phyloP scores from a whole-genome alignment of 345 rosid genomes.

The Corchorus olitorius region DNA sequence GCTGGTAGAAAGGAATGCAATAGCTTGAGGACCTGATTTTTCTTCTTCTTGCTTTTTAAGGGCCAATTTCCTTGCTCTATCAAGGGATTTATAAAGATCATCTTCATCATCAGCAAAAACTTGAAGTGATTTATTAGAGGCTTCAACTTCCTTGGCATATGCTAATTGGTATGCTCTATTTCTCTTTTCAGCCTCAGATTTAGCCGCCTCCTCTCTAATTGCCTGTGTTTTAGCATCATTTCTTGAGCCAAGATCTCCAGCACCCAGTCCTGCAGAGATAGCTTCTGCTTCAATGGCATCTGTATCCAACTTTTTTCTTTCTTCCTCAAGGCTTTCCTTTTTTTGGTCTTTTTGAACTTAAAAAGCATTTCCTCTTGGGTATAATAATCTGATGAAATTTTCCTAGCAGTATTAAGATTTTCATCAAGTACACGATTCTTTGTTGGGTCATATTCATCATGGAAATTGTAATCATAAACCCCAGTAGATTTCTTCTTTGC shows the following conservation, averaged over 20 bases:
- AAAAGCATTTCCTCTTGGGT: conserved; percentile 81
- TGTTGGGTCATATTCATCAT: conserved; percentile 30
- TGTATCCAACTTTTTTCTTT: conserved; percentile 89
- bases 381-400: conserved; percentile 75
- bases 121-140: conserved; percentile 66
- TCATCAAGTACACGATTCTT: conserved; percentile 48
- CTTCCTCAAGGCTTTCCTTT: conserved; percentile 79
- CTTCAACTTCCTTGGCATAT: conserved; percentile 83
- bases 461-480: conserved; percentile 71
- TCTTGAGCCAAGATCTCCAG: conserved; percentile 93
- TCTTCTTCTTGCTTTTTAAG: conserved; percentile 62
- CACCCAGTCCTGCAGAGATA: conserved; percentile 74
- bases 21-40: conserved; percentile 67
- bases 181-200: conserved; percentile 74
- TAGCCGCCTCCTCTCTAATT: conserved; percentile 74
- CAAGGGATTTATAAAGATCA: conserved; percentile 76
- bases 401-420: conserved; percentile 67
- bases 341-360: conserved; percentile 87
- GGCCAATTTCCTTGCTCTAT: conserved; percentile 83
- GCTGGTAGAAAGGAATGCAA: conserved; percentile 60
- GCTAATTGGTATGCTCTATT: conserved; percentile 76
- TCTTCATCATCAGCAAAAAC: conserved; percentile 78
- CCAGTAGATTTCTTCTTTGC: conserved; percentile 80
- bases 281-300: conserved; percentile 94
- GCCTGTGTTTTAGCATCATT: conserved; percentile 80